Percentiles rank a stretch among this genome's conserved stretches.
Evolutionary conservation across 2,329 filamentous ascomycete species (phyloP).

Genomic region (Aspergillus brasiliensis): DNA sequence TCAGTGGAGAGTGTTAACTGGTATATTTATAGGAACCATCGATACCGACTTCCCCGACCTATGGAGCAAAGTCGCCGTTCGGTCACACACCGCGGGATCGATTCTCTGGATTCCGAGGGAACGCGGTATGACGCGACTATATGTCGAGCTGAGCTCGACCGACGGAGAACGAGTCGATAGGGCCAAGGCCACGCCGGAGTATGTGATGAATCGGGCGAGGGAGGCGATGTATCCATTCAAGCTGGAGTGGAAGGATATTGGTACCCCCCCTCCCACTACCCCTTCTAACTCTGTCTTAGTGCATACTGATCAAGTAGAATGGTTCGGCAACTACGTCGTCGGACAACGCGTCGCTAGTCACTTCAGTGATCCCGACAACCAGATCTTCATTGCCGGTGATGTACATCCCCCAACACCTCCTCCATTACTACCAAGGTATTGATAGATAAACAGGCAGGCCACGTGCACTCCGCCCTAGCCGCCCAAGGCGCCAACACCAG

Average conservation of each 20-base stretch:
- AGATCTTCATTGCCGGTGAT: conserved; percentile 55
- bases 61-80: conserved; percentile 72
- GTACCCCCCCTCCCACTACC: background rate
- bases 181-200: conserved; percentile 57
- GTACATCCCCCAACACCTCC: conserved; percentile 22
- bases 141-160: conserved; percentile 45
- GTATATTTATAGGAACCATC: conserved; percentile 40
- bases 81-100: conserved; percentile 67
- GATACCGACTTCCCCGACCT: conserved; percentile 74
- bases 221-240: conserved; percentile 50
- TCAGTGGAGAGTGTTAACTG: background rate
- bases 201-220: conserved; percentile 62
- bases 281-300: background rate
- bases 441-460: conserved; percentile 24
- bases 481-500: conserved; percentile 41
- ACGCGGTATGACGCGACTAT: conserved; percentile 68
- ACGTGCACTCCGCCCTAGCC: conserved; percentile 35
- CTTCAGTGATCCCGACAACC: conserved; percentile 46
- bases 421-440: background rate
- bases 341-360: conserved; percentile 51
- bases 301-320: conserved; percentile 34
- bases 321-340: conserved; percentile 56
- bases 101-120: conserved; percentile 75
- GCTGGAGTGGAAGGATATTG: conserved; percentile 44
- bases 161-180: conserved; percentile 33